Evolutionary conservation across 23 red algal species (phyloP).

Genomic region (Chondrus crispus): DNA sequence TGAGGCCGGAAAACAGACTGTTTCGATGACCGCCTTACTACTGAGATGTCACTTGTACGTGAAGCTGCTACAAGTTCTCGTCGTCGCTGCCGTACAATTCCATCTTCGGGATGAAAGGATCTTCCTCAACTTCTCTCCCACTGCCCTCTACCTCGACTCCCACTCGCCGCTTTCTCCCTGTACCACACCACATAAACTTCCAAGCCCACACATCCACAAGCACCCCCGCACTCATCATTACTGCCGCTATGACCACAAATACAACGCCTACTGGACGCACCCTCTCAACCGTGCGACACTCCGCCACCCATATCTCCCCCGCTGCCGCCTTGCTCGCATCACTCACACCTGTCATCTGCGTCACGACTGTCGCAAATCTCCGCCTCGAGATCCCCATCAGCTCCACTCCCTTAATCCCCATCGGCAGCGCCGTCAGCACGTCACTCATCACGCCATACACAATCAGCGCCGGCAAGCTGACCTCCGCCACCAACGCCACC

Average conservation of each 20-base stretch:
- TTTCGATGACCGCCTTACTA: too few relatives aligned
- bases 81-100: too few relatives aligned
- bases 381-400: neutral
- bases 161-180: too few relatives aligned
- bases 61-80: too few relatives aligned
- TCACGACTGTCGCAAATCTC: neutral
- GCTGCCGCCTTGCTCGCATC: neutral
- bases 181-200: too few relatives aligned
- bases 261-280: neutral
- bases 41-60: too few relatives aligned
- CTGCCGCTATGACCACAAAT: neutral
- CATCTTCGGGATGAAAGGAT: too few relatives aligned
- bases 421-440: constrained; percentile 18
- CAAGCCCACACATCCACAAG: too few relatives aligned
- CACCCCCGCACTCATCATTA: too few relatives aligned
- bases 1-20: too few relatives aligned
- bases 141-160: too few relatives aligned
- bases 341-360: neutral
- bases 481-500: constrained; percentile 37
- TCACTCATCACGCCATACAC: constrained; percentile 24
- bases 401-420: constrained; percentile 32
- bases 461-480: neutral
- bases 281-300: neutral
- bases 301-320: neutral
- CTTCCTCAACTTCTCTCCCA: too few relatives aligned